Conservation (phyloP, 768 basidiomycete genomes). For the Crepidotus variabilis region DNA sequence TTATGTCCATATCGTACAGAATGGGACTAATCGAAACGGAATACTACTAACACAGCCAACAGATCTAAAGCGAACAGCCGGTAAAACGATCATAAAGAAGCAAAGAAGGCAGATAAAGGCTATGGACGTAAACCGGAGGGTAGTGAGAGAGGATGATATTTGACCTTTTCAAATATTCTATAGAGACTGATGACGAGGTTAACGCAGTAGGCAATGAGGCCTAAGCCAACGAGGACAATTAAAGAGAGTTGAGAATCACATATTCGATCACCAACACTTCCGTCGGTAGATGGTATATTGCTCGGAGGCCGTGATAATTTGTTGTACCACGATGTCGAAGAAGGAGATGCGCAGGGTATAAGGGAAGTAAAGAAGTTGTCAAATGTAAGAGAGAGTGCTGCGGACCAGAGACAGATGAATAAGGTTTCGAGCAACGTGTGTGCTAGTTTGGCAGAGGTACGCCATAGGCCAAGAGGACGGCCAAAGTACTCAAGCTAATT, state of each 20-base stretch:
- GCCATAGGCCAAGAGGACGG: constrained; percentile 88
- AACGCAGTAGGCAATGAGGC: constrained; percentile 76
- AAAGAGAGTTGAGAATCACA: constrained; percentile 77
- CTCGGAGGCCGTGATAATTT: constrained; percentile 51
- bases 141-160: constrained; percentile 47
- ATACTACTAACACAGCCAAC: no score
- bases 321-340: constrained; percentile 71
- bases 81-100: no score
- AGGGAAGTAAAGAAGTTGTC: constrained; percentile 90
- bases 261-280: constrained; percentile 50
- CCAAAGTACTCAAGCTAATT: constrained; percentile 88
- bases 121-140: no score
- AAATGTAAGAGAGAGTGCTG: constrained; percentile 81
- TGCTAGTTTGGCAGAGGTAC: constrained; percentile 79
- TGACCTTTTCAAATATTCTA: constrained; percentile 87
- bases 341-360: constrained; percentile 67
- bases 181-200: constrained; percentile 84
- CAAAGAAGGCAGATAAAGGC: no score
- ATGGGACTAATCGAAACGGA: no score
- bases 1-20: no score
- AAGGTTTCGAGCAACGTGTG: constrained; percentile 86
- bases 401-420: constrained; percentile 93
- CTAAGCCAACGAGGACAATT: constrained; percentile 73
- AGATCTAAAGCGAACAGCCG: no score
- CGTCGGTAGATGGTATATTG: constrained; percentile 37